phyloP scores from a whole-genome alignment of 2,329 filamentous ascomycete genomes.

The Chaetothyriales sp. region DNA sequence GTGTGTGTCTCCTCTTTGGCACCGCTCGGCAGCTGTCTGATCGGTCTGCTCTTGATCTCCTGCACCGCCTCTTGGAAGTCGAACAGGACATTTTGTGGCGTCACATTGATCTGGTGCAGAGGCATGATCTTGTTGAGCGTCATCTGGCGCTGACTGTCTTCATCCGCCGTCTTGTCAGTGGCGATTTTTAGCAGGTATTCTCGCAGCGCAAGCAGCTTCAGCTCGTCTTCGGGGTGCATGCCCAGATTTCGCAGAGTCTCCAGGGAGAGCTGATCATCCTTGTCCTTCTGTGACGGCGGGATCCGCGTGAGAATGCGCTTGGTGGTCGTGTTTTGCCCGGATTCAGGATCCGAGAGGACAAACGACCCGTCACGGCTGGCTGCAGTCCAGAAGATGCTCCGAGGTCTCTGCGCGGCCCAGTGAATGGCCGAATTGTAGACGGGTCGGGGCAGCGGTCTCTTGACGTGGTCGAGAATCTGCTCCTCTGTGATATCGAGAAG shows the following conservation, averaged over 20 bases:
- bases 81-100: constrained; percentile 81
- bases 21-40: constrained; percentile 15
- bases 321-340: constrained; percentile 34
- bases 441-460: constrained; percentile 60
- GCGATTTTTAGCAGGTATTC: constrained; percentile 87
- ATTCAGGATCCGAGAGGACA: constrained; percentile 46
- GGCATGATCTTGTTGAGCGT: constrained; percentile 51
- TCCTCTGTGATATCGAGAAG: constrained; percentile 57
- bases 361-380: constrained; percentile 56
- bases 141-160: constrained; percentile 19
- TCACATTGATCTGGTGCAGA: constrained; percentile 60
- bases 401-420: constrained; percentile 72
- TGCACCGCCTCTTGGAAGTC: constrained; percentile 44
- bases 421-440: constrained; percentile 72
- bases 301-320: constrained; percentile 36
- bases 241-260: constrained; percentile 69
- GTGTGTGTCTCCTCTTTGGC: constrained; percentile 46
- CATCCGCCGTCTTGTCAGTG: constrained; percentile 43
- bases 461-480: constrained; percentile 63
- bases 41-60: constrained; percentile 19
- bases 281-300: constrained; percentile 46
- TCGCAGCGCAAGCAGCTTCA: constrained; percentile 68
- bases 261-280: constrained; percentile 93
- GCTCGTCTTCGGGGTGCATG: constrained; percentile 67
- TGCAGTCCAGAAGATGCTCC: constrained; percentile 75